phyloP scores from a whole-genome alignment of 2,329 filamentous ascomycete species.

The Sarocladium kiliense region DNA sequence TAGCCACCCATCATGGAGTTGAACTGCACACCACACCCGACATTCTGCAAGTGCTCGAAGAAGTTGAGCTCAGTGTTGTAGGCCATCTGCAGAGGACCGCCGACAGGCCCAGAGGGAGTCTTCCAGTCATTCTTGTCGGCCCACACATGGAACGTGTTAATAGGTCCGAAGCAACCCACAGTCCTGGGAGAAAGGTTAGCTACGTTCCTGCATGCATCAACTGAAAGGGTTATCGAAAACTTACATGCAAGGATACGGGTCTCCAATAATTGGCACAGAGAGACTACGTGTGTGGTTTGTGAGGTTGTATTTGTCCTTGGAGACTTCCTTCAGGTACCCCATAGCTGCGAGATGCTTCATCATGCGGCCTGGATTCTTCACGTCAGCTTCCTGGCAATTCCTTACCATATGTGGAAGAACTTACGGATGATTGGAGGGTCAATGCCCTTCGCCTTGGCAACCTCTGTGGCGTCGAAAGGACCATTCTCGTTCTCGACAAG shows the following conservation, averaged over 20 bases:
- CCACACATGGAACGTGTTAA: slow-evolving; percentile 25
- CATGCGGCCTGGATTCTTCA: slow-evolving; percentile 20
- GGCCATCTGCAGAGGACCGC: slow-evolving; percentile 18
- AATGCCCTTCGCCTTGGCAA: slow-evolving; percentile 23
- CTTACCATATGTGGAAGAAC: not conserved
- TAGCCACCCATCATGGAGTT: slow-evolving; percentile 33
- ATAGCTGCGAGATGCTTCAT: slow-evolving; percentile 32
- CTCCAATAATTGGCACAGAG: slow-evolving; percentile 26
- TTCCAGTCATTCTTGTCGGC: slow-evolving; percentile 21
- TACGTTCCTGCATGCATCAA: too few relatives aligned
- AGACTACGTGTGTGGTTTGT: slow-evolving; percentile 33
- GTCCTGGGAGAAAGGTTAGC: slow-evolving; percentile 8
- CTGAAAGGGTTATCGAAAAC: too few relatives aligned
- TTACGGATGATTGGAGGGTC: slow-evolving; percentile 22
- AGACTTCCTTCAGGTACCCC: slow-evolving; percentile 32
- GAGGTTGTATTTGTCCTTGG: slow-evolving; percentile 27
- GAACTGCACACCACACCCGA: slow-evolving; percentile 26
- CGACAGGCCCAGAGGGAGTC: slow-evolving; percentile 17
- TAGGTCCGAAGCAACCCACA: slow-evolving; percentile 13
- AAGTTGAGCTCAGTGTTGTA: slow-evolving; percentile 26
- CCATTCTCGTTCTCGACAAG: slow-evolving; percentile 24
- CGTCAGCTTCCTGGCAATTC: not conserved
- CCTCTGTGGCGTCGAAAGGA: slow-evolving; percentile 24
- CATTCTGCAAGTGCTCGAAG: slow-evolving; percentile 26
- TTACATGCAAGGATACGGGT: slow-evolving; percentile 27